These are phyloP conservation scores for Mucor sp. DNA, from an alignment of 371 early-diverging fungal species.

Conservation along the genomic window DNA sequence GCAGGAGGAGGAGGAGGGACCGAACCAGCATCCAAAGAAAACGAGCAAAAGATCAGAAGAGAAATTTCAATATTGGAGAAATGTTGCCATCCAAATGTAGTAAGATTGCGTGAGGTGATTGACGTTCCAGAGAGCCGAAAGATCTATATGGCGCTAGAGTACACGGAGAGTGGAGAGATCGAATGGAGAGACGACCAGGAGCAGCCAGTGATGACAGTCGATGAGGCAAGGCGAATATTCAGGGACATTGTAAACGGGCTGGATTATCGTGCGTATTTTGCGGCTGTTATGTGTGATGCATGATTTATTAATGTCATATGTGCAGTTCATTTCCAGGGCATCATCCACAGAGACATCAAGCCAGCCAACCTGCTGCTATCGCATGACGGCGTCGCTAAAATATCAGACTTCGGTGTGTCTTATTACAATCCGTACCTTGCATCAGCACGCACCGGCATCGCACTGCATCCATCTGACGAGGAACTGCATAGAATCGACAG, in stretches of 20 bases:
- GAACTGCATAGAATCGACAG: conserved; percentile 52
- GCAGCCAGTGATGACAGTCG: conserved; percentile 65
- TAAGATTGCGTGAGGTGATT: conserved; percentile 89
- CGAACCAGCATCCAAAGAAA: conserved; percentile 41
- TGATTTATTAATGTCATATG: neutral
- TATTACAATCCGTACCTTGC: conserved; percentile 58
- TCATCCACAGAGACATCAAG: conserved; percentile 96
- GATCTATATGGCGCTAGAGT: conserved; percentile 89
- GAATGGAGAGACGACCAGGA: conserved; percentile 79
- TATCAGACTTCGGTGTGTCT: conserved; percentile 96
- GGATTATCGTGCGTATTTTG: conserved; percentile 72
- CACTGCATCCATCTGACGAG: conserved; percentile 12
- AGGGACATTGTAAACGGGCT: conserved; percentile 90
- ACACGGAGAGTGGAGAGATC: conserved; percentile 91
- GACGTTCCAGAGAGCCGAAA: conserved; percentile 90
- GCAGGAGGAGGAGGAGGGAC: neutral
- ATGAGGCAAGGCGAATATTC: conserved; percentile 80
- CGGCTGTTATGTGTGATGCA: neutral
- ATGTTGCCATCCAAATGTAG: conserved; percentile 92
- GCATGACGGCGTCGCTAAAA: conserved; percentile 80
- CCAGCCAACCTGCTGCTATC: conserved; percentile 88
- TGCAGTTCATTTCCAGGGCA: conserved; percentile 87
- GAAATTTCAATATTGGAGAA: conserved; percentile 97
- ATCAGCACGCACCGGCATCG: conserved; percentile 13
- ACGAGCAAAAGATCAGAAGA: conserved; percentile 87